A percentile compares a stretch with the other conserved stretches of the same genome.
phyloP scores from a whole-genome alignment of 225 moss, liverwort and hornwort genomes.

The Rhytidiadelphus loreus region DNA sequence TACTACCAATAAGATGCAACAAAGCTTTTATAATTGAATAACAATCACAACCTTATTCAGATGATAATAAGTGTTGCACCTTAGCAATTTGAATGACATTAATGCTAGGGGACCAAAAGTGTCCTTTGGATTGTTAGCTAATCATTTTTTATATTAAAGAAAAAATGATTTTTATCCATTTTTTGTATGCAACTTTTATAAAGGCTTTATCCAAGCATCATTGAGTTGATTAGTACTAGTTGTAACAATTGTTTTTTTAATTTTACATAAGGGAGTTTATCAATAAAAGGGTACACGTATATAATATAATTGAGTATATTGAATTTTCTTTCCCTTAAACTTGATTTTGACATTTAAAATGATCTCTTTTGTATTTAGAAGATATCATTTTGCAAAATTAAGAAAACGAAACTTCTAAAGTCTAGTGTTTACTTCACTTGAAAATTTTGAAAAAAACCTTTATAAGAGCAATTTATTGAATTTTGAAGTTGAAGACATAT shows the following conservation, averaged over 20 bases:
- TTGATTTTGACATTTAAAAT: background rate
- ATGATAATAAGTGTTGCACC: background rate
- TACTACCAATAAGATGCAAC: background rate
- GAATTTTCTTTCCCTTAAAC: background rate
- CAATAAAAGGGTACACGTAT: no score
- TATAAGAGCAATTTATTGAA: fast-evolving
- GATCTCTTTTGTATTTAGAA: background rate
- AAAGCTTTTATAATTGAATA: background rate
- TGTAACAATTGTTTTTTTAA: no score
- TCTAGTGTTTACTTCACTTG: background rate
- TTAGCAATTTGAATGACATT: background rate
- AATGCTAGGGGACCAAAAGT: background rate
- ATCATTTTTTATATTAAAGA: background rate
- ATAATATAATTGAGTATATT: background rate
- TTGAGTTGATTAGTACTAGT: no score
- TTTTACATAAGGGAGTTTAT: no score
- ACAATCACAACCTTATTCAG: background rate
- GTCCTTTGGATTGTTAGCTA: background rate
- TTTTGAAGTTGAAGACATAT: background rate
- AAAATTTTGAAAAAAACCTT: background rate
- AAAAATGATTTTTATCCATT: background rate
- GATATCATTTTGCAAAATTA: no score
- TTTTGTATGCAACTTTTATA: no score
- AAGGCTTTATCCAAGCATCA: no score
- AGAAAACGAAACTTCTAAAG: background rate